Percentiles rank a stretch among this genome's conserved stretches.
These are phyloP conservation scores for Suhomyces guaymorum DNA, from an alignment of 1,139 yeast genomes.

Conservation along the genomic window DNA sequence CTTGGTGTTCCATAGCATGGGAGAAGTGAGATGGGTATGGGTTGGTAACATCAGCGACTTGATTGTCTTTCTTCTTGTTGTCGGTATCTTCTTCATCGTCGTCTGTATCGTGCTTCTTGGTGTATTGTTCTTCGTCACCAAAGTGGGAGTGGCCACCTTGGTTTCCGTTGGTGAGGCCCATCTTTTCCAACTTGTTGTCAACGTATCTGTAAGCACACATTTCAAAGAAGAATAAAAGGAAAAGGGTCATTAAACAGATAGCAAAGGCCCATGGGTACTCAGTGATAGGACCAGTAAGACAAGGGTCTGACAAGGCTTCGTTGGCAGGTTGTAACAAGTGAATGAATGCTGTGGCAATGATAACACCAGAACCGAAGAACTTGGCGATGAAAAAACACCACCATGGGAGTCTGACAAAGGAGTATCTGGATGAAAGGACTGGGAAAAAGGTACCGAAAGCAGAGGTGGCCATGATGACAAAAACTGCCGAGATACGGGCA, in stretches of 20 bases:
- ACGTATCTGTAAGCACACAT: slow-evolving; percentile 54
- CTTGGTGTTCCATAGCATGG: slow-evolving; percentile 56
- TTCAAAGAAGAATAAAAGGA: slow-evolving; percentile 56
- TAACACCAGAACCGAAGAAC: slow-evolving; percentile 91
- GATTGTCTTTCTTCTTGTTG: slow-evolving; percentile 24
- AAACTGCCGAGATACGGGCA: slow-evolving; percentile 71
- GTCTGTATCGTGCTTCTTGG: slow-evolving; percentile 22
- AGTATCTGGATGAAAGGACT: slow-evolving; percentile 53
- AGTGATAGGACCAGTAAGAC: slow-evolving; percentile 57
- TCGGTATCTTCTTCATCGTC: slow-evolving; percentile 19
- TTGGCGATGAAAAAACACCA: slow-evolving; percentile 72
- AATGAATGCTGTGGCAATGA: slow-evolving; percentile 84
- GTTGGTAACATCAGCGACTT: slow-evolving; percentile 14
- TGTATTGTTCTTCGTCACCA: slow-evolving; percentile 40
- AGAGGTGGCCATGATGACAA: slow-evolving; percentile 63
- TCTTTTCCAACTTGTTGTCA: slow-evolving; percentile 34
- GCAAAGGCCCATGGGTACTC: slow-evolving; percentile 67
- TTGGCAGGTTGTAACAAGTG: slow-evolving; percentile 82
- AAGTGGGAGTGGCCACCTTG: slow-evolving; percentile 50
- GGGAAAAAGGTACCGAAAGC: slow-evolving; percentile 63
- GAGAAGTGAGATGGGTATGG: slow-evolving; percentile 46
- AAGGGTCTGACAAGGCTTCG: slow-evolving; percentile 50
- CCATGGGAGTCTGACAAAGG: slow-evolving; percentile 54
- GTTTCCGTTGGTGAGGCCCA: slow-evolving; percentile 17
- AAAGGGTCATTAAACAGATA: slow-evolving; percentile 57